Conservation (phyloP, 345 rosid species). For the Chamaenerion angustifolium region DNA sequence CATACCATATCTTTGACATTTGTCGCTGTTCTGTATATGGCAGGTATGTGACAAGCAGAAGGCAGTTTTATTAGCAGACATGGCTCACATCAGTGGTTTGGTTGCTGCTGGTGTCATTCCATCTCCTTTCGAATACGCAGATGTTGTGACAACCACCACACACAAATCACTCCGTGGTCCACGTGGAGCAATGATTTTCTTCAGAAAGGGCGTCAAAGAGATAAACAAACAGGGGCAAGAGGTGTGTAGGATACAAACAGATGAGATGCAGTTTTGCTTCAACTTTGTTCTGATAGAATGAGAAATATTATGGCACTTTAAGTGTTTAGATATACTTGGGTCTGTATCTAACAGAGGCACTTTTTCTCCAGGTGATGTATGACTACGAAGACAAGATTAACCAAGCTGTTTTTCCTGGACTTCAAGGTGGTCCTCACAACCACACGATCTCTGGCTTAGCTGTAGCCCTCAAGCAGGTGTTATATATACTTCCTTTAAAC, state of each 20-base stretch:
- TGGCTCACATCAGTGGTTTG: conserved; percentile 95
- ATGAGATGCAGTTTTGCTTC: neutral
- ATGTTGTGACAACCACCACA: conserved; percentile 88
- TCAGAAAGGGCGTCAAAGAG: conserved; percentile 81
- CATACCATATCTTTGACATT: neutral
- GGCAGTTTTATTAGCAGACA: conserved; percentile 79
- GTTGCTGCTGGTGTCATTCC: conserved; percentile 96
- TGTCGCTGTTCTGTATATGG: conserved; percentile 8
- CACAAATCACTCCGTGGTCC: conserved; percentile 99
- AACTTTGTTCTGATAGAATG: neutral
- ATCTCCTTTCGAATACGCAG: conserved; percentile 93
- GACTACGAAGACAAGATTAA: conserved; percentile 79
- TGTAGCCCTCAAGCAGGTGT: conserved; percentile 85
- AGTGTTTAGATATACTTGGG: neutral
- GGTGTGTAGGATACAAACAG: conserved; percentile 25
- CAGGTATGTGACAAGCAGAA: conserved; percentile 97
- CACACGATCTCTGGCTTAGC: conserved; percentile 89
- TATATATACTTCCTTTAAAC: neutral
- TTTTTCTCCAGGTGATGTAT: conserved; percentile 56
- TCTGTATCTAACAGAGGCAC: neutral
- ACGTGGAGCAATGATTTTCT: conserved; percentile 97
- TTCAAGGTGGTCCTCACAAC: conserved; percentile 97
- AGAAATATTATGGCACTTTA: too few relatives aligned
- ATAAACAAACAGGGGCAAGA: conserved; percentile 81
- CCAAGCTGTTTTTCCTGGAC: conserved; percentile 89